Conservation (phyloP, 164 flowering plant species). For the Stephania yunnanensis region DNA sequence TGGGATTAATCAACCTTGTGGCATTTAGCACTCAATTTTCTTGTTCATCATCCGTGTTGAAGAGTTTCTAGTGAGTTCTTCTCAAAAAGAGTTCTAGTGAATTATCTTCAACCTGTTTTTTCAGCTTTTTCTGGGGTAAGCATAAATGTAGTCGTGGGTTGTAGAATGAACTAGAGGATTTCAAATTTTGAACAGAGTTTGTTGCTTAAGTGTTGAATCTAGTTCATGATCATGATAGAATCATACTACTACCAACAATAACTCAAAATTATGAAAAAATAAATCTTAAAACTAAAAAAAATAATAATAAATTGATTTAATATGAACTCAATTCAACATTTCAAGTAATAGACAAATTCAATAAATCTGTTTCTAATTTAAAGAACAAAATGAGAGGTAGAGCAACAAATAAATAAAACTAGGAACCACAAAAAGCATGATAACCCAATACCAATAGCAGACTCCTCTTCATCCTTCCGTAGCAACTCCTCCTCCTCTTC, state of each 20-base stretch:
- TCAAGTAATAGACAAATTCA: not conserved
- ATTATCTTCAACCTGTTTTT: too few relatives aligned
- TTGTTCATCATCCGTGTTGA: too few relatives aligned
- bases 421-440: not conserved
- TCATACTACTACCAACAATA: not conserved
- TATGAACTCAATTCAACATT: not conserved
- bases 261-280: not conserved
- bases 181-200: too few relatives aligned
- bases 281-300: not conserved
- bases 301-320: not conserved
- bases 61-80: too few relatives aligned
- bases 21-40: too few relatives aligned
- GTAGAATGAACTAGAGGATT: too few relatives aligned
- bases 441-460: conserved; percentile 51
- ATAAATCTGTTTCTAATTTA: not conserved
- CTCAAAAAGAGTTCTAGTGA: too few relatives aligned
- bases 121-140: too few relatives aligned
- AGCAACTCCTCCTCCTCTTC: conserved; percentile 68
- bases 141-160: too few relatives aligned
- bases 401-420: not conserved
- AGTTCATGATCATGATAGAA: not conserved
- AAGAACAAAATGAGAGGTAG: not conserved
- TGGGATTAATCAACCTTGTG: too few relatives aligned
- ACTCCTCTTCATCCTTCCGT: conserved; percentile 40
- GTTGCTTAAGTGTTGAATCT: not conserved